A percentile compares a stretch with the other conserved stretches of the same genome.
These are phyloP conservation scores for Calonectria pseudoreteaudii DNA, from an alignment of 2,329 filamentous ascomycete genomes.

Conservation along the genomic window DNA sequence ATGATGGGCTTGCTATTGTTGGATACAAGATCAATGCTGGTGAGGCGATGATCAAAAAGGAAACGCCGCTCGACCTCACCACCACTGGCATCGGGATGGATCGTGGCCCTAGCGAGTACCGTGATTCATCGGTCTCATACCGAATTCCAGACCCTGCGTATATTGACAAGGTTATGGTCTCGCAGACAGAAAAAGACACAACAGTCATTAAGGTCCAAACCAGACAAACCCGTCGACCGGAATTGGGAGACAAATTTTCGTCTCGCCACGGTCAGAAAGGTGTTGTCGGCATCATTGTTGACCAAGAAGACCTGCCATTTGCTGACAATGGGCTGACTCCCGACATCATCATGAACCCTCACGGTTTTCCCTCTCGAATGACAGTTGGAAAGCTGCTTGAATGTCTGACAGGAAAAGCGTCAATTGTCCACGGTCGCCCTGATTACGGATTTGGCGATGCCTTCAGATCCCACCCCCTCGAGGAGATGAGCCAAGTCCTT, in stretches of 20 bases:
- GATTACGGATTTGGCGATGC: conserved; percentile 87
- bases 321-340: conserved; percentile 90
- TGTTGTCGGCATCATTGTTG: conserved; percentile 95
- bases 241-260: conserved; percentile 98
- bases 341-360: conserved; percentile 99
- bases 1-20: conserved; percentile 90
- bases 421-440: conserved; percentile 84
- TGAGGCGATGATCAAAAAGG: conserved; percentile 92
- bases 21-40: conserved; percentile 82
- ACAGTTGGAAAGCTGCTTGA: conserved; percentile 98
- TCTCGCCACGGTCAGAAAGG: conserved; percentile 98
- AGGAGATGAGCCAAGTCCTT: conserved; percentile 89
- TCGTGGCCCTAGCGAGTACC: conserved; percentile 71
- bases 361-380: conserved; percentile 99
- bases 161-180: conserved; percentile 96
- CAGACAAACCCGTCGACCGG: conserved; percentile 92
- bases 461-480: conserved; percentile 85
- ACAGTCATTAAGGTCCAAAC: conserved; percentile 94
- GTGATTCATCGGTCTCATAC: conserved; percentile 80
- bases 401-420: conserved; percentile 93
- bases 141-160: conserved; percentile 86
- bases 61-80: conserved; percentile 82
- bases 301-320: conserved; percentile 98
- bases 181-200: conserved; percentile 86
- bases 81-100: conserved; percentile 78